phyloP scores from a whole-genome alignment of 139 green algal genomes.

The Tetradesmus obliquus region DNA sequence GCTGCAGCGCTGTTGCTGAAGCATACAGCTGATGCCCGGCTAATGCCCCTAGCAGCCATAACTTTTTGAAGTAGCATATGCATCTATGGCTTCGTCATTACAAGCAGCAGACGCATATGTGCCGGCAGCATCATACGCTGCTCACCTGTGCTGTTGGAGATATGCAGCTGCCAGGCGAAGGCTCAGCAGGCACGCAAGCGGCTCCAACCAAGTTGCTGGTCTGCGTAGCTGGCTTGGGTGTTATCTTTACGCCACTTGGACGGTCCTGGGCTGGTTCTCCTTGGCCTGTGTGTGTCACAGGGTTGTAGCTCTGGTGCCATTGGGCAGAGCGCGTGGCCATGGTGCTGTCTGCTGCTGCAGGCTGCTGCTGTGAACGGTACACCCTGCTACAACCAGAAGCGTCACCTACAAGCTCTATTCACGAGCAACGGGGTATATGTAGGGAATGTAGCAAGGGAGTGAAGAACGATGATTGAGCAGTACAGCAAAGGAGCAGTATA shows the following conservation, averaged over 20 bases:
- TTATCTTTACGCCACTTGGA: constrained; percentile 28
- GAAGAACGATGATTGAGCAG: too few species aligned
- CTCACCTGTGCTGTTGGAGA: background rate
- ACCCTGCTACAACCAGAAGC: background rate
- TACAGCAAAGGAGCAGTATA: too few species aligned
- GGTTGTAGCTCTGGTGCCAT: constrained; percentile 33
- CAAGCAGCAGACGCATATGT: too few species aligned
- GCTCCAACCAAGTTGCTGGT: constrained; percentile 21
- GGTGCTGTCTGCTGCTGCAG: background rate
- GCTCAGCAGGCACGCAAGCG: background rate
- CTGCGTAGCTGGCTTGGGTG: background rate
- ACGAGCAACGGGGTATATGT: background rate
- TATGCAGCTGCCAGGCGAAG: background rate
- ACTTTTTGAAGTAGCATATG: too few species aligned
- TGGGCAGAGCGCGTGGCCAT: background rate
- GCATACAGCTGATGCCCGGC: too few species aligned
- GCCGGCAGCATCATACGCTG: background rate
- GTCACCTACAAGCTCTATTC: too few species aligned
- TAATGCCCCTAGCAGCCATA: too few species aligned
- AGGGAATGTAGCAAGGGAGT: too few species aligned
- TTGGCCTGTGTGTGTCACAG: constrained; percentile 33
- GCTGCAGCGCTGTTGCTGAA: too few species aligned
- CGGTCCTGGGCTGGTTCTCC: background rate
- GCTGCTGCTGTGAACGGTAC: background rate
- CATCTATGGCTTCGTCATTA: too few species aligned